Evolutionary conservation across 768 basidiomycete species (phyloP), one percentile per base, ranked within the genome.

Genomic region (Lepiota brunneoincarnata): DNA sequence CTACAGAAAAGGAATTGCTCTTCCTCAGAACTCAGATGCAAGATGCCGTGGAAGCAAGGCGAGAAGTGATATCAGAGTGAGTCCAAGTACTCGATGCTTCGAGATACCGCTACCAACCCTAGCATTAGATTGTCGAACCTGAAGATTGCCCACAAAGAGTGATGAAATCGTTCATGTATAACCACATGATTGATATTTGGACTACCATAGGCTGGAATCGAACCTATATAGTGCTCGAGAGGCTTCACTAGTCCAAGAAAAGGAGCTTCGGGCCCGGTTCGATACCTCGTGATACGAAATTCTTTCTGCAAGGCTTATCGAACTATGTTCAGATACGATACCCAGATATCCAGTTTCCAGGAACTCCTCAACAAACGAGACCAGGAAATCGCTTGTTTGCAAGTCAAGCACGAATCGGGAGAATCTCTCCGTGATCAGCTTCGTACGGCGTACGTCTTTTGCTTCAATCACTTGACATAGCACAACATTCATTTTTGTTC

Each of bases 321-420:
- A 11, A 40, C 12, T 23, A 6, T 26, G 49, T 31, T 2, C 28
- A 67, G 65, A 36, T 59, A 62, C 21, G 44, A 65, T 15, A 58
- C 59, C 7, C 63, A 58, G n/a, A 26, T 65, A 4, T 51, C 64
- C 14, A 55, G 57, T 7, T 42, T 64, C 6, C 67, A 67, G 49
- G 62, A 65, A 15, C 40, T 59, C 6, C 61, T 67, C 46, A 64
- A 63, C 36, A 36, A 57, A 14, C 60, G 62, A 1, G 66, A 70
- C 17, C 65, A 65, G 31, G 69, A 70, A 7, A 55, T 65, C 20
- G 34, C 58, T 4, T 34, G 52, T 0, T 35, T 64, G 10, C 67
- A 61, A 43, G 47, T 55, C 1, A 66, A 68, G 11, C 31, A 62
- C 15, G 61, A 62, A 35, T 54, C 59, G 6, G 52, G 54, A 4